These are phyloP conservation scores for Begonia loranthoides DNA, from an alignment of 306 rosid species.

Conservation along the genomic window DNA sequence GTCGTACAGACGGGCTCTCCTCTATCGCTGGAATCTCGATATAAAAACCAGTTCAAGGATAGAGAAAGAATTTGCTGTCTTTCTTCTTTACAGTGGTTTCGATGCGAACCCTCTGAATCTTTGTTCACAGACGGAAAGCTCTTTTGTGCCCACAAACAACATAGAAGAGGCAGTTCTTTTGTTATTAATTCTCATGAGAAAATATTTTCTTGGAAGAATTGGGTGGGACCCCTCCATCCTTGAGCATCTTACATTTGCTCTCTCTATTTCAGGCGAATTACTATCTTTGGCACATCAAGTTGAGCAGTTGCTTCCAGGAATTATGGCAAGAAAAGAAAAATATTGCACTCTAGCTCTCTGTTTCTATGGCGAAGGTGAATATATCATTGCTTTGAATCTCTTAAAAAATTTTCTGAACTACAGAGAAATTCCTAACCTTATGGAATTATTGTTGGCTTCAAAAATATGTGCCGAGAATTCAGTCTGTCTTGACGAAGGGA, in stretches of 20 bases:
- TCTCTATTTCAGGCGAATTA: slow-evolving; percentile 52
- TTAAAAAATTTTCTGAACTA: slow-evolving; percentile 46
- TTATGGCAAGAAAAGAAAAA: slow-evolving; percentile 44
- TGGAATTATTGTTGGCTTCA: slow-evolving; percentile 56
- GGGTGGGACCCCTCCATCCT: slow-evolving; percentile 67
- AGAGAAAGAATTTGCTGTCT: slow-evolving; percentile 77
- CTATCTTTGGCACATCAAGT: slow-evolving; percentile 43
- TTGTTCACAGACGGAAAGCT: slow-evolving; percentile 62
- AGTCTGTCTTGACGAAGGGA: slow-evolving; percentile 52
- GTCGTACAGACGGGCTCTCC: slow-evolving; percentile 64
- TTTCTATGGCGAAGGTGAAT: slow-evolving; percentile 55
- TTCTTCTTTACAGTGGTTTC: slow-evolving; percentile 76
- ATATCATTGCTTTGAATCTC: slow-evolving; percentile 57
- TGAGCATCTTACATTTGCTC: slow-evolving; percentile 74
- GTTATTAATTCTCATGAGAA: slow-evolving; percentile 46
- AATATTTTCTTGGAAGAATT: slow-evolving; percentile 34
- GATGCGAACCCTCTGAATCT: slow-evolving; percentile 75
- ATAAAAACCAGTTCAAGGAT: slow-evolving; percentile 41
- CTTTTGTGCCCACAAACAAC: slow-evolving; percentile 79
- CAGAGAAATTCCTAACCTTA: slow-evolving; percentile 34
- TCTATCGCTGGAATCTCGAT: slow-evolving; percentile 64
- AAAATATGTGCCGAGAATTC: slow-evolving; percentile 61
- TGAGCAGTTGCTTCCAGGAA: slow-evolving; percentile 66
- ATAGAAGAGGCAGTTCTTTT: slow-evolving; percentile 82
- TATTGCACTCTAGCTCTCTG: slow-evolving; percentile 48